These are phyloP conservation scores for Kwoniella dendrophila DNA, from an alignment of 768 basidiomycete genomes.

Conservation along the genomic window DNA sequence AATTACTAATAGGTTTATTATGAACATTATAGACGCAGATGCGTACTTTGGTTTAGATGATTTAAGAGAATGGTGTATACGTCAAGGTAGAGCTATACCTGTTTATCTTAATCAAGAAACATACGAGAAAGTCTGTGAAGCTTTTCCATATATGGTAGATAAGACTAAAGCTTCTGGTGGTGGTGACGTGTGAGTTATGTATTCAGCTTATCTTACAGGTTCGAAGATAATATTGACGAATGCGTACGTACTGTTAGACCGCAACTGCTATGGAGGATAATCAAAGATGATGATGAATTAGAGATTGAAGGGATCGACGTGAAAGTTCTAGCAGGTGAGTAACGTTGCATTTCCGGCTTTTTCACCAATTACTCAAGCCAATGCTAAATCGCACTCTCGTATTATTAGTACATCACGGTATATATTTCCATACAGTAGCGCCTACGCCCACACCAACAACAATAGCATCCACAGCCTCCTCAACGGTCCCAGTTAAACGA, in stretches of 20 bases:
- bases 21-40: conserved; percentile 48
- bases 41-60: conserved; percentile 92
- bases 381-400: background rate
- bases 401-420: conserved; percentile 48
- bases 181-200: conserved; percentile 45
- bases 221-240: conserved; percentile 35
- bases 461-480: background rate
- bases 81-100: conserved; percentile 39
- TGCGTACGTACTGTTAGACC: conserved; percentile 60
- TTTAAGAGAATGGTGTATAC: conserved; percentile 63
- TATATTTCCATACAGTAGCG: conserved; percentile 44
- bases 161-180: conserved; percentile 66
- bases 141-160: conserved; percentile 73
- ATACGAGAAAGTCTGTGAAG: conserved; percentile 56
- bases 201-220: background rate
- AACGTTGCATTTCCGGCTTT: background rate
- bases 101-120: conserved; percentile 42
- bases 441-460: conserved; percentile 3
- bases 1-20: background rate
- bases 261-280: conserved; percentile 74
- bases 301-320: conserved; percentile 62
- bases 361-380: background rate
- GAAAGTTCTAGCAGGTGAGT: conserved; percentile 49
- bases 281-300: conserved; percentile 69
- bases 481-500: conserved; percentile 13